A percentile compares a stretch with the other conserved stretches of the same genome.
These are phyloP conservation scores for Trichophyton simii DNA, from an alignment of 2,329 filamentous ascomycete species.

Conservation along the genomic window DNA sequence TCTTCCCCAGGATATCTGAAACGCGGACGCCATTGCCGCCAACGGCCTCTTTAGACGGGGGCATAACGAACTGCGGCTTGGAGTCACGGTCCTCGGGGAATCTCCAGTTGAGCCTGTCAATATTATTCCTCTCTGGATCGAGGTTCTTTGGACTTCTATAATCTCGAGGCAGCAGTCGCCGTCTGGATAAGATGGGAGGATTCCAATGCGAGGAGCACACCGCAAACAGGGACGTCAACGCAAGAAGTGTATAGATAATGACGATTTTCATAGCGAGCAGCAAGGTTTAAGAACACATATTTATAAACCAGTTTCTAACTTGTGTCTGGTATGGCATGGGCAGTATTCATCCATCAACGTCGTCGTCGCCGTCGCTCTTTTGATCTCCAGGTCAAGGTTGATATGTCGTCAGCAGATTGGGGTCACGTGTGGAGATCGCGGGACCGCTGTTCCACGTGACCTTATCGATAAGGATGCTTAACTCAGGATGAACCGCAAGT, in stretches of 20 bases:
- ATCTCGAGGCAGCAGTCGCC: background rate
- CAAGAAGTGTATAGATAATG: background rate
- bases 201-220: conserved; percentile 6
- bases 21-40: conserved; percentile 47
- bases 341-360: background rate
- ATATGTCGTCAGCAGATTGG: background rate
- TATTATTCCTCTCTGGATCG: background rate
- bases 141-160: background rate
- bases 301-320: background rate
- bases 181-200: background rate
- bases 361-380: background rate
- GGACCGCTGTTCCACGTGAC: background rate
- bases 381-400: background rate
- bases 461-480: background rate
- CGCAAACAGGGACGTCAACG: background rate
- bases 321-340: background rate
- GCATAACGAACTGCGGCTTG: background rate
- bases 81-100: background rate
- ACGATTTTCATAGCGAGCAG: background rate
- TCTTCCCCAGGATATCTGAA: conserved; percentile 70
- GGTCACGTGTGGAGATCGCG: background rate
- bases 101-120: conserved; percentile 1
- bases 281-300: background rate
- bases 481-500: background rate
- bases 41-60: conserved; percentile 14